Base-by-base conservation (phyloP, 2,329 filamentous ascomycete genomes). In the Botryotinia convoluta region DNA sequence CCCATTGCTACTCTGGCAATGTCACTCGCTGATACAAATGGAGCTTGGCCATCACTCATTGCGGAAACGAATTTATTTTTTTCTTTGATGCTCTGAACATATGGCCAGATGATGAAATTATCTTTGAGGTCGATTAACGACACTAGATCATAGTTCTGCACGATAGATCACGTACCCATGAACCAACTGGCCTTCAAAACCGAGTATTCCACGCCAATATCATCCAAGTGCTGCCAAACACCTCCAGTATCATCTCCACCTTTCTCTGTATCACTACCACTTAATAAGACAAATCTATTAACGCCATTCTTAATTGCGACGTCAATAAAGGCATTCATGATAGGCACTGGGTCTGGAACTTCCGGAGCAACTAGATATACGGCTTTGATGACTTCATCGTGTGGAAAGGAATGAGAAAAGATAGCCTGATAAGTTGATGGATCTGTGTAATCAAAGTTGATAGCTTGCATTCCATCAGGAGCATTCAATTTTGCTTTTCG, bases 301-400 rank as follows among this genome's bases (percentile, higher is more conserved):
- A 68, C 22, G 3, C 45, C 64, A 39, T 68, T 35, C 8, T 29
- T 54, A 5, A 54, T 12, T 32, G 45, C 64, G 6, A 54, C 32
- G 26, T 69, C 51, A 29, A 69, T 35, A n/a, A 69, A 69, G 14
- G 67, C 67, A 69, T 69, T 60, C 51, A 69, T 60, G 10, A 6
- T n/a, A 26, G 67, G 51, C 18, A 69, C 51, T 29, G 67, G 67
- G 22, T 60, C 51, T 29, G 51, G 18, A 26, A 44, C 42, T n/a
- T 39, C 48, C 1, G 67, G 67, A 35, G 51, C 67, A 44, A 69
- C n/a, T 18, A 69, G 67, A 57, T 69, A 69, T 12, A 45, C 20
- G 16, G 37, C 45, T 10, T 51, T 60, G n/a, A 69, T 60, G 37
- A 42, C 37, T 42, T 57, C 51, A 35, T 69, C n/a, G 14, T 32